Conservation (phyloP, 179 eudicot genomes). For the Heliamphora pulchella region DNA sequence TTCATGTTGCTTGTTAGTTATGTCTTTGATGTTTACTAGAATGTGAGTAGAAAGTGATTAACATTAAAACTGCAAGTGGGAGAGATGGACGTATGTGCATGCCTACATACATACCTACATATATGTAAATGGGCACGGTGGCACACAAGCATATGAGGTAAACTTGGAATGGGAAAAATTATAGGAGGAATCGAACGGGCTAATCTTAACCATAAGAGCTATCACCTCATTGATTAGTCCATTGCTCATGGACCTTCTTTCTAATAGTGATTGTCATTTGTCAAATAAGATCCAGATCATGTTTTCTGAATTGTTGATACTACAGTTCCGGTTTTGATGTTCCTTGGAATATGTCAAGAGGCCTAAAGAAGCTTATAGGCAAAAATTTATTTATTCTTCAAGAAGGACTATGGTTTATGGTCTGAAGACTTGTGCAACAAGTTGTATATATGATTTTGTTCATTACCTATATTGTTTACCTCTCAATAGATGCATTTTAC, state of each 20-base stretch:
- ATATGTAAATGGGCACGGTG: neutral
- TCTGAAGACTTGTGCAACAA: neutral
- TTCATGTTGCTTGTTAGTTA: too few relatives aligned
- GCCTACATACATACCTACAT: neutral
- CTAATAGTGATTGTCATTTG: neutral
- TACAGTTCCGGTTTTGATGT: neutral
- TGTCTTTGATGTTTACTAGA: neutral
- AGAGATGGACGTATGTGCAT: neutral
- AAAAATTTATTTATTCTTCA: neutral
- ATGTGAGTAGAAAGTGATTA: too few relatives aligned
- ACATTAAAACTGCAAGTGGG: neutral
- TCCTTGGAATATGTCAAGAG: neutral
- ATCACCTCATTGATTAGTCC: neutral
- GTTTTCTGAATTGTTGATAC: slow-evolving; percentile 1
- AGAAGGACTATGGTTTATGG: neutral
- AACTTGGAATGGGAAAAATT: neutral
- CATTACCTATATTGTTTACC: neutral
- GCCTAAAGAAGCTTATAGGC: neutral
- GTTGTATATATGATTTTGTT: neutral
- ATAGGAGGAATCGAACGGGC: neutral
- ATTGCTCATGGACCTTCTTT: neutral
- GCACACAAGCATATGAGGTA: neutral
- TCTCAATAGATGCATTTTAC: too few relatives aligned
- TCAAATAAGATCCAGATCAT: neutral
- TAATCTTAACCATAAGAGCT: neutral